A percentile compares a stretch with the other conserved stretches of the same genome.
These are phyloP conservation scores for Scedosporium dehoogii DNA, from an alignment of 2,329 filamentous ascomycete genomes.

Conservation along the genomic window DNA sequence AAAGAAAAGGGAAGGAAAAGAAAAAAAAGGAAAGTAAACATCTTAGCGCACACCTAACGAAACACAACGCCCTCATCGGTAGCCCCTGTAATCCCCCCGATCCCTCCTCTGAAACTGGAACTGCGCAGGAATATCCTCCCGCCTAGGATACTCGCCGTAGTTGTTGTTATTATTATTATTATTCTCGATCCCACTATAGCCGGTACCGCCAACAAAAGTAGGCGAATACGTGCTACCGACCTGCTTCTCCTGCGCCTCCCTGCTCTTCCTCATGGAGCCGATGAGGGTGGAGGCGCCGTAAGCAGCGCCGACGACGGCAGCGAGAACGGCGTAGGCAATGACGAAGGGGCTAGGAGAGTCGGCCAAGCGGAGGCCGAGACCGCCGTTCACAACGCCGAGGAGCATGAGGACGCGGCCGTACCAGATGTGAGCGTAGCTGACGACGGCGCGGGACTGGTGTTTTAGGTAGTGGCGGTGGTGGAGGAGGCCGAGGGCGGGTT, in stretches of 20 bases:
- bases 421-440: constrained; percentile 53
- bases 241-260: not conserved
- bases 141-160: not conserved
- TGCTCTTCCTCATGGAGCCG: constrained; percentile 3
- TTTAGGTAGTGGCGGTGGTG: constrained; percentile 47
- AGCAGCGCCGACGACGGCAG: constrained; percentile 33
- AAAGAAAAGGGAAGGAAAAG: not conserved
- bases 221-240: not conserved
- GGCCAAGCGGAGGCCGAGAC: constrained; percentile 46
- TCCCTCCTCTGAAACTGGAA: constrained; percentile 5
- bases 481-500: constrained; percentile 46
- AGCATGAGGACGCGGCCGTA: constrained; percentile 48
- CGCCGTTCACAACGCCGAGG: constrained; percentile 53
- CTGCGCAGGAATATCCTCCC: constrained; percentile 1
- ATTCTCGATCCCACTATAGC: not conserved
- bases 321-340: constrained; percentile 46
- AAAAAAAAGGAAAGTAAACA: not conserved
- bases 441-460: constrained; percentile 32
- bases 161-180: not conserved
- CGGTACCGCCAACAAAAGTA: not conserved
- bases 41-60: not conserved
- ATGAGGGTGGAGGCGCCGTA: constrained; percentile 28
- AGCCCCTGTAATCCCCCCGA: not conserved
- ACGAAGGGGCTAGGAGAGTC: constrained; percentile 27
- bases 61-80: not conserved